These are phyloP conservation scores for Wickerhamomyces tratensis DNA, from an alignment of 805 yeast genomes.

Conservation along the genomic window DNA sequence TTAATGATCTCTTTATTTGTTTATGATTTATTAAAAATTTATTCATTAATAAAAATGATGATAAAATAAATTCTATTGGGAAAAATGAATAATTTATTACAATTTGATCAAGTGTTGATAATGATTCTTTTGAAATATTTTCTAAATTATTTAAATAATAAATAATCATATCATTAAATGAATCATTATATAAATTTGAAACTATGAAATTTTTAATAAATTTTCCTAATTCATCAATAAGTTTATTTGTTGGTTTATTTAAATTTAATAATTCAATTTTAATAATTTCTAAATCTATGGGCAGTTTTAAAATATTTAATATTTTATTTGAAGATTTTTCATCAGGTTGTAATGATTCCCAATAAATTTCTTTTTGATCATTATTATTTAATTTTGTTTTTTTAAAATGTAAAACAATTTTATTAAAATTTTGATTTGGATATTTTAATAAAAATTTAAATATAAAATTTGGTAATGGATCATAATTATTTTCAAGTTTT, in stretches of 20 bases:
- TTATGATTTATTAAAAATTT: constrained; percentile 12
- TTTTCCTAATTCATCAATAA: constrained; percentile 5
- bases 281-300: neutral
- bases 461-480: constrained; percentile 7
- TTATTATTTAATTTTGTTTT: neutral
- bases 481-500: constrained; percentile 1
- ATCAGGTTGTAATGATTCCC: constrained; percentile 9
- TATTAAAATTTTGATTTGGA: constrained; percentile 3
- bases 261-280: constrained; percentile 2
- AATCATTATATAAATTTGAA: too few relatives aligned
- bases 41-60: constrained; percentile 9
- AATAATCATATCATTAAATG: constrained; percentile 1
- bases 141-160: constrained; percentile 1
- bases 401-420: constrained; percentile 1
- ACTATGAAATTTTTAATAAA: neutral
- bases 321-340: constrained; percentile 1
- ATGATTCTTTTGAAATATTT: neutral
- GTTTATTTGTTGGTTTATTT: constrained; percentile 8
- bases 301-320: constrained; percentile 6
- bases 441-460: constrained; percentile 5
- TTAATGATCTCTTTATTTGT: constrained; percentile 31
- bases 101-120: constrained; percentile 5
- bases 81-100: neutral
- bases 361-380: constrained; percentile 4
- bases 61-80: too few relatives aligned